Base-by-base conservation (phyloP, 2,329 filamentous ascomycete genomes). In the Fusarium solani-melongenae region DNA sequence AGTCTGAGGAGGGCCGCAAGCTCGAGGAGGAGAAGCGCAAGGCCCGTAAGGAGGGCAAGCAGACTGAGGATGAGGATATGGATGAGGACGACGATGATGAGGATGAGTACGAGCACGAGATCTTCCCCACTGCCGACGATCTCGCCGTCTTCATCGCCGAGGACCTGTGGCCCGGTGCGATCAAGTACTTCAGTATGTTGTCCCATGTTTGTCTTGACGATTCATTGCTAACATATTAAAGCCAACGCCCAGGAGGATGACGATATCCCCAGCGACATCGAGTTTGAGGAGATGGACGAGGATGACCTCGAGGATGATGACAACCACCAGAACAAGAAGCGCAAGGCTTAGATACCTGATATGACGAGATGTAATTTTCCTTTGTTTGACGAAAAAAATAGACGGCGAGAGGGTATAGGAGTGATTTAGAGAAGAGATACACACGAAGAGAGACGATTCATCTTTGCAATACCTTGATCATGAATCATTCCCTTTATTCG, bases 101-200 rank as follows among this genome's bases (percentile, higher is more conserved):
- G 33, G 89, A 92, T 72, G 89, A 92, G 75, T 88, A 92, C 70
- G 90, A 92, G 62, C 88, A 92, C 56, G 96, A 98, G 83, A 92
- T 97, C 76, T 98, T 96, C 87, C 92, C 93, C n/a, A 91, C 91
- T 49, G 96, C 94, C 24, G 94, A 97, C 76, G 93, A 95, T 70
- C 83, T 98, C 56, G 95, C 95, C 41, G 88, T 94, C 71, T 88
- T 91, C 69, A 87, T 98, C 76, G 91, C 93, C 10, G 95, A 98
- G 80, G 96, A 98, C 76, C 85, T 98, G 61, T 98, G 93, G 92
- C 93, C 94, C 56, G 91, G 91, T 72, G 96, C 95, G 66, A 92
- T 97, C 82, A 94, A 93, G 82, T 97, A 96, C 85, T 98, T 96
- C 85, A 93, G 94, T 96, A 86, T 84, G 93, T 89, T 64, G 33